A percentile compares a stretch with the other conserved stretches of the same genome.
Evolutionary conservation across 2,329 filamentous ascomycete genomes (phyloP).

Genomic region (Neonectria sp.): DNA sequence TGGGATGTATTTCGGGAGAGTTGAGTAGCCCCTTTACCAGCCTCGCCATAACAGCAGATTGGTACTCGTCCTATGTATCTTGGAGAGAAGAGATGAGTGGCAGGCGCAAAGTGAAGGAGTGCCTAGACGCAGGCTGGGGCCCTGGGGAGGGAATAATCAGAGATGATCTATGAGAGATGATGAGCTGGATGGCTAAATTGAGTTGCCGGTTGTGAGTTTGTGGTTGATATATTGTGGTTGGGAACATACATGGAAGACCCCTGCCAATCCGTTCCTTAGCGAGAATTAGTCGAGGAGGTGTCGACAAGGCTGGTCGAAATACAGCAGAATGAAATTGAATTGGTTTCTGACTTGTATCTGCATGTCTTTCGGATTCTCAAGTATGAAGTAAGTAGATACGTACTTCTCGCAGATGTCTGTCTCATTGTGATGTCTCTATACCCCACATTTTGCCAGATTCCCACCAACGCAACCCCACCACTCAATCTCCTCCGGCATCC

Average conservation of each 20-base stretch:
- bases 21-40: not conserved
- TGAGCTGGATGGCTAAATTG: constrained; percentile 9
- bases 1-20: constrained; percentile 9
- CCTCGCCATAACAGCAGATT: constrained; percentile 2
- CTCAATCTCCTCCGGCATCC: not conserved
- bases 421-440: not conserved
- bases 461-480: constrained; percentile 12
- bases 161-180: not conserved
- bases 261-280: constrained; percentile 6
- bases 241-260: not conserved
- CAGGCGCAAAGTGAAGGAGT: not conserved
- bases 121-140: not conserved
- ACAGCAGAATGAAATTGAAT: not conserved
- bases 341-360: not conserved
- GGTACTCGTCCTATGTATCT: not conserved
- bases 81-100: not conserved
- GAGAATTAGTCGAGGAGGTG: constrained; percentile 6
- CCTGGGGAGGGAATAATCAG: not conserved
- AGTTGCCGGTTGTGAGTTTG: not conserved
- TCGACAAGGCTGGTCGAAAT: not conserved
- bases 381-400: not conserved
- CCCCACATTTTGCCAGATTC: constrained; percentile 24
- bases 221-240: constrained; percentile 4
- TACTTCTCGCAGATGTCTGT: too few relatives aligned
- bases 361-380: not conserved